Base-by-base conservation (phyloP, 2,329 filamentous ascomycete genomes). In the Fonsecaea monophora region DNA sequence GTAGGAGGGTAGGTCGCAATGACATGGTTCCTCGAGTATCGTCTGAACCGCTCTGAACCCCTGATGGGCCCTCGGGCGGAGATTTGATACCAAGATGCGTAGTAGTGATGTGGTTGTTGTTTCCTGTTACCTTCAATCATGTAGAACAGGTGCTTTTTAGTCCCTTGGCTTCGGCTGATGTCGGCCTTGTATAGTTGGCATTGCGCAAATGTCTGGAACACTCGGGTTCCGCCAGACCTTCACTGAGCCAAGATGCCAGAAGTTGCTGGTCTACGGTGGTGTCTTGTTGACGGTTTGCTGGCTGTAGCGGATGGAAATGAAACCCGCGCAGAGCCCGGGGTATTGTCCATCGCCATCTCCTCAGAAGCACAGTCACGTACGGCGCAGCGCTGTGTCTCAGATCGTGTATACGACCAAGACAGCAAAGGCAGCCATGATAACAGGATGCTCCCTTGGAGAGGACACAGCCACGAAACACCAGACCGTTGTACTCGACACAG, bases 391-490 rank as follows among this genome's bases (percentile, higher is more conserved):
- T 25, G 45, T 50, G 45, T 50, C 45, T 50, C 18, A 18, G 9
- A 57, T 57, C 54, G 32, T 30, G n/a, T 13, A 35, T 35, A 37
- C 18, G 32, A 40, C 15, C n/a, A 34, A 21, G 45, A 50, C 30
- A 35, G 54, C 54, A 37, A 37, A 38, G 30, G 54, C 54, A 57
- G 54, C 54, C 18, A 54, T 53, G 18, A 37, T 34, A 53, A 53
- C 12, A 21, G 30, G 15, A 12, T 38, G 54, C 9, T 8, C 12
- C 32, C 34, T 15, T 21, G 30, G 13, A 21, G 54, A 18, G 7
- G 15, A n/a, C 9, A 10, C 32, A 57, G 34, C 54, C 21, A 35
- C 8, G 32, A 18, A 57, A 4, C 7, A 10, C 5, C 45, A 50
- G 18, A 25, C 45, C 18, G 18, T 50, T 21, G 13, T 50, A 21